Base-by-base conservation (phyloP, 176 grass and related monocot genomes). In the Bonia amplexicaulis region DNA sequence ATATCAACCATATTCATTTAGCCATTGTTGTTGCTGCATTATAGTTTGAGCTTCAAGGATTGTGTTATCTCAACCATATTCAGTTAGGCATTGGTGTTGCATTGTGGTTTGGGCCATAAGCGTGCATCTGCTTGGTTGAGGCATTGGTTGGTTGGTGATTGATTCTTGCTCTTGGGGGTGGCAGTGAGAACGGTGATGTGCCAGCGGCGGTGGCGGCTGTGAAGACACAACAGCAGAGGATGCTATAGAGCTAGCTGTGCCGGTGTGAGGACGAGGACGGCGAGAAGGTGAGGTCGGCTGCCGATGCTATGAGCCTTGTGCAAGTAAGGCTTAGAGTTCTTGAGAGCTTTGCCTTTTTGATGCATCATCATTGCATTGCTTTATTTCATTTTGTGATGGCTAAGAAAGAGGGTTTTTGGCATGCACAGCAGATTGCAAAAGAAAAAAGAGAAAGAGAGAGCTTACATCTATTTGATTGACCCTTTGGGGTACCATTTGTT, bases 221-320 rank as follows among this genome's bases (percentile, higher is more conserved):
- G 33, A 92, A 85, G 86, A 77, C 90, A 1, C 37, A 82, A 2
- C 79, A 69, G 14, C 15, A 66, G 42, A 86, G 88, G 20, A 89
- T 90, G 9, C 79, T 99, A 53, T 88, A 91, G 86, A 92, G 66
- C 71, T 91, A 99, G 79, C 58, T 99, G 74, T 92, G 82, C 74
- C 85, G 83, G 20, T 93, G 83, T 53, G 90, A 91, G 35, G 85
- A 84, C 35, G 91, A 99, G 66, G 78, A 87, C 49, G 78, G 59
- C 26, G 83, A 85, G 79, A 92, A 89, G 78, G 29, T 2, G 29
- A 31, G 29, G 29, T 1, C 29, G 29, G 33, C 22, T 2, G 23
- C 59, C 1, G 91, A 92, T 31, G 29, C 29, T 1, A 31, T 31
- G 29, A 31, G 29, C 2, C 29, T 2, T 31, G 29, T 31, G 29